Base-by-base conservation (phyloP, 176 grass and related monocot genomes). In the Paspalum notatum region DNA sequence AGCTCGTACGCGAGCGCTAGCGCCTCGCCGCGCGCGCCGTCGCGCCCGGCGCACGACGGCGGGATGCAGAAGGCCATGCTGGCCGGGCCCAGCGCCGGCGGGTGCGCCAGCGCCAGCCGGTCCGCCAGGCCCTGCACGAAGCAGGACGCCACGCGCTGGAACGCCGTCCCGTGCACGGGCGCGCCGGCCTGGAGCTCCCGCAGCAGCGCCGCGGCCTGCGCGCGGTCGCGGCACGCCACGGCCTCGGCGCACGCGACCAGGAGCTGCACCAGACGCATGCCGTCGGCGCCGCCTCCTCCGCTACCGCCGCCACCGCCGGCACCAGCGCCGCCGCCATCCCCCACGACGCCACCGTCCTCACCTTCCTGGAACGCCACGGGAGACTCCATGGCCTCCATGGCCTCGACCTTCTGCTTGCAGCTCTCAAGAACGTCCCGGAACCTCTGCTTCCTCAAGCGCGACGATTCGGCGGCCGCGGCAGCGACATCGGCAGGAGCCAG, bases 201-300 rank as follows among this genome's bases (percentile, higher is more conserved):
- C 18, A 93, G 78, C 50, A 93, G 74, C 49, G 79, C 82, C 44
- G 82, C 83, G 0, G 91, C 91, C 82, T 90, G 91, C 12, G 63
- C 82, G 14, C 91, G 82, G 85, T 93, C 91, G 25, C 91, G 91
- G 83, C 91, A 93, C 10, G 88, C 88, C 59, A 90, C 91, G 38
- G 91, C 91, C 91, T 93, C 91, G 5, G 91, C 91, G 79, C 91
- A 93, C 11, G 91, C 85, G 1, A 93, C 89, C 2, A 93, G 88
- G 0, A 93, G 82, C 69, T 90, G 91, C 44, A 93, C 85, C 37
- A 93, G 88, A 8, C 82, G 74, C 91, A 93, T 88, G 32, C 87
- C 85, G 1, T 82, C 85, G 2, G 72, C 88, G 17, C 66, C 82
- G 4, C 56, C 61, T 1, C 71, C 76, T 0, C 22, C 54, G 0